Evolutionary conservation across 2,329 filamentous ascomycete genomes (phyloP).

Genomic region (Aureobasidium sp.): DNA sequence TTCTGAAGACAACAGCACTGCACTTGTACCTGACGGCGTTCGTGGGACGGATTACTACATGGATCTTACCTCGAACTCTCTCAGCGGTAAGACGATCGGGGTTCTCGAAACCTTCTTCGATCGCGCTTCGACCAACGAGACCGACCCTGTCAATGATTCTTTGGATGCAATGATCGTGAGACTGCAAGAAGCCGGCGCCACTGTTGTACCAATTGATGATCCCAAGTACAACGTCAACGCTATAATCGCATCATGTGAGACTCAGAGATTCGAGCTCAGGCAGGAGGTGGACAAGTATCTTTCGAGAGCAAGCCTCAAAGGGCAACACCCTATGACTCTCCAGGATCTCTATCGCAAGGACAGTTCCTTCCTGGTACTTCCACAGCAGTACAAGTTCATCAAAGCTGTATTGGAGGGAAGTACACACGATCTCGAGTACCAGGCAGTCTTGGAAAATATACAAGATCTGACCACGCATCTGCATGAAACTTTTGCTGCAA

Average conservation of each 20-base stretch:
- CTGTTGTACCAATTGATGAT: conserved; percentile 42
- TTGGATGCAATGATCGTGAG: conserved; percentile 40
- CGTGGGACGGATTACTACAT: conserved; percentile 39
- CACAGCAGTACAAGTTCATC: conserved; percentile 48
- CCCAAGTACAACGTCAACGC: conserved; percentile 43
- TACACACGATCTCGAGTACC: conserved; percentile 44
- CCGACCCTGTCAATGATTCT: conserved; percentile 46
- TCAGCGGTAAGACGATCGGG: conserved; percentile 39
- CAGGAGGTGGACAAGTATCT: conserved; percentile 50
- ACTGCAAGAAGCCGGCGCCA: conserved; percentile 40
- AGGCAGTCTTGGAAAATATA: conserved; percentile 39
- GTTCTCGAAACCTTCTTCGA: conserved; percentile 51
- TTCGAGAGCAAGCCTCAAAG: conserved; percentile 32
- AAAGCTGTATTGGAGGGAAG: conserved; percentile 43
- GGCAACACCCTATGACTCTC: conserved; percentile 38
- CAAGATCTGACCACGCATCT: conserved; percentile 44
- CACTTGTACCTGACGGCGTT: conserved; percentile 34
- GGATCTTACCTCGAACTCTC: conserved; percentile 25
- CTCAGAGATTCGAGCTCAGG: conserved; percentile 53
- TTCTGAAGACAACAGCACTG: conserved; percentile 43
- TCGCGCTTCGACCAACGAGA: conserved; percentile 42
- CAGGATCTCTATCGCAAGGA: conserved; percentile 39
- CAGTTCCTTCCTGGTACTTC: conserved; percentile 50
- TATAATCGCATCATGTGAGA: conserved; percentile 43
- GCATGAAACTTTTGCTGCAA: conserved; percentile 39